Evolutionary conservation across 1,284 basidiomycete genomes (phyloP).

Genomic region (Heliocybe sulcata): DNA sequence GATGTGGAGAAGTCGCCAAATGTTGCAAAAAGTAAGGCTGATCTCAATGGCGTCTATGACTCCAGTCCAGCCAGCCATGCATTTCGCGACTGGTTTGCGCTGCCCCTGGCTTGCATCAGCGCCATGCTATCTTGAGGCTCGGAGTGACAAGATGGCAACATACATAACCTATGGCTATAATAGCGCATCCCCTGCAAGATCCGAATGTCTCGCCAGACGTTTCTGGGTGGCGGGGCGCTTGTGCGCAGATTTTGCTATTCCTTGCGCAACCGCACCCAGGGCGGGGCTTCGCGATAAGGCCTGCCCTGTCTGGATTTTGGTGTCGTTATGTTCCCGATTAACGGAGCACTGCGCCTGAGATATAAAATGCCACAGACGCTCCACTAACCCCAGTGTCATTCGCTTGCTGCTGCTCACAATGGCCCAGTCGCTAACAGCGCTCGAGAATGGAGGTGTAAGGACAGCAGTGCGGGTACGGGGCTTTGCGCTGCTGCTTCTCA

Average conservation of each 20-base stretch:
- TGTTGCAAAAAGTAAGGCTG: no score
- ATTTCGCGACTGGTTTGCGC: not conserved
- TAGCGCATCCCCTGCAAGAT: not conserved
- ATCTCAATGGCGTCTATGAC: no score
- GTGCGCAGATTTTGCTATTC: not conserved
- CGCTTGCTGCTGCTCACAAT: not conserved
- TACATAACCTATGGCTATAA: not conserved
- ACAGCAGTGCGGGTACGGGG: not conserved
- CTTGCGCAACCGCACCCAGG: not conserved
- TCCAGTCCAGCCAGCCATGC: no score
- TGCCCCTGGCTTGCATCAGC: not conserved
- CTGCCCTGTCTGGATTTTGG: not conserved
- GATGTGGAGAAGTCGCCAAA: no score
- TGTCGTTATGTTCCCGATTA: not conserved
- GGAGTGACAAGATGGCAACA: not conserved
- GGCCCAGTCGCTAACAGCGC: not conserved
- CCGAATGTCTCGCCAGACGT: not conserved
- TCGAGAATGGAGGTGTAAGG: not conserved
- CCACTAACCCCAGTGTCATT: not conserved
- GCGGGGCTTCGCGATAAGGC: not conserved
- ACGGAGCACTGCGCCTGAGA: not conserved
- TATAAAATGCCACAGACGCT: not conserved
- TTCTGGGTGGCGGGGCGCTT: not conserved
- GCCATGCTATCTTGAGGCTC: not conserved
- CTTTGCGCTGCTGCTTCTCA: constrained; percentile 19